These are phyloP conservation scores for Jamesozyma rosinii DNA, from an alignment of 805 yeast genomes.

Conservation along the genomic window DNA sequence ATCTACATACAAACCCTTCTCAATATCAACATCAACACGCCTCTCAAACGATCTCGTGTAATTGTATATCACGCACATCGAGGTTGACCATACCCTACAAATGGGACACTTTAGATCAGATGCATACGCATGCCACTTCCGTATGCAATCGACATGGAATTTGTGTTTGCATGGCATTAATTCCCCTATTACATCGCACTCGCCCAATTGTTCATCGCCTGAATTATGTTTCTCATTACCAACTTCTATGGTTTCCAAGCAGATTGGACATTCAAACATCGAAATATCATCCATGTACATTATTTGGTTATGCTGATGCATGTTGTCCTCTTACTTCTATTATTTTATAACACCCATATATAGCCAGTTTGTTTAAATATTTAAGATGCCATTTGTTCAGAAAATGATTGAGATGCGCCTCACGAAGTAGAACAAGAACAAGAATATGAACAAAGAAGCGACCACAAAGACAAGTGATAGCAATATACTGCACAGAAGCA, in stretches of 20 bases:
- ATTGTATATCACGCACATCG: conserved; percentile 7
- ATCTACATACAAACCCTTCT: not conserved
- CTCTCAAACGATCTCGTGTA: conserved; percentile 3
- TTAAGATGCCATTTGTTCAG: not conserved
- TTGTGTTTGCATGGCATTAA: conserved; percentile 43
- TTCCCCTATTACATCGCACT: conserved; percentile 16
- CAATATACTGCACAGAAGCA: not conserved
- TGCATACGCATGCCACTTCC: conserved; percentile 39
- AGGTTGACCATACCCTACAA: conserved; percentile 18
- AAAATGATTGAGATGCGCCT: not conserved
- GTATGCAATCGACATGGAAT: conserved; percentile 50
- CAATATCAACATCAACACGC: not conserved
- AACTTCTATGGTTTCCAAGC: conserved; percentile 37
- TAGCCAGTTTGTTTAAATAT: not conserved
- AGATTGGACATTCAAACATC: conserved; percentile 45
- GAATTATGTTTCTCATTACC: not conserved
- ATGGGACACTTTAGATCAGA: conserved; percentile 24
- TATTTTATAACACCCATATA: not conserved
- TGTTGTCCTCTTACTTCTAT: not conserved
- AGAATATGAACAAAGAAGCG: not conserved
- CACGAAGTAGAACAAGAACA: not conserved
- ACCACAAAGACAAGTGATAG: not conserved
- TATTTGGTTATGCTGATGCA: too few relatives aligned
- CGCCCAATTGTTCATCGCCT: conserved; percentile 6
- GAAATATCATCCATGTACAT: not conserved